Percentiles rank a stretch among this genome's conserved stretches.
These are phyloP conservation scores for Ophiosphaerella korrae DNA, from an alignment of 2,329 filamentous ascomycete species.

Conservation along the genomic window DNA sequence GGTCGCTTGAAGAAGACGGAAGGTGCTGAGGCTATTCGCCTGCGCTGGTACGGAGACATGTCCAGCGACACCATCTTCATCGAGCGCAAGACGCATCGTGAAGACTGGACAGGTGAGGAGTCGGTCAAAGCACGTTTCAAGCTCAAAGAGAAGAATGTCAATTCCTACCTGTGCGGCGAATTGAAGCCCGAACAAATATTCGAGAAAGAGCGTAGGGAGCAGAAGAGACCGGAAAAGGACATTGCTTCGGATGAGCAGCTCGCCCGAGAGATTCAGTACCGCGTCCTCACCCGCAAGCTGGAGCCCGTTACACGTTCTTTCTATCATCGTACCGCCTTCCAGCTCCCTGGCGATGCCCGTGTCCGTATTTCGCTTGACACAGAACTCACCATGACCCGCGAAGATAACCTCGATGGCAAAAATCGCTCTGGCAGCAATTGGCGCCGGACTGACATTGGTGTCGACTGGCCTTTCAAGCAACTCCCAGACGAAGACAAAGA, in stretches of 20 bases:
- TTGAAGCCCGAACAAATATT: conserved; percentile 88
- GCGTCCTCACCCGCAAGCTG: conserved; percentile 83
- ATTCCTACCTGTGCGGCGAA: conserved; percentile 83
- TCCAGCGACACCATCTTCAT: conserved; percentile 93
- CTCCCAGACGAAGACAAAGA: conserved; percentile 83
- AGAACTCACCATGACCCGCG: conserved; percentile 90
- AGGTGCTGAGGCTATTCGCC: conserved; percentile 92
- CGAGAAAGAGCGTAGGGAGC: conserved; percentile 93
- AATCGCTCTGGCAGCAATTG: conserved; percentile 83
- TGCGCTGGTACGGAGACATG: conserved; percentile 98
- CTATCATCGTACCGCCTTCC: conserved; percentile 97
- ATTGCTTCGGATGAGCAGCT: conserved; percentile 90
- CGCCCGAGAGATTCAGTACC: conserved; percentile 91
- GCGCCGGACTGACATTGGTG: conserved; percentile 95
- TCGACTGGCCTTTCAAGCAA: conserved; percentile 93
- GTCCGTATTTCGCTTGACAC: conserved; percentile 97
- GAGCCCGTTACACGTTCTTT: conserved; percentile 92
- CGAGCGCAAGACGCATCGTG: conserved; percentile 95
- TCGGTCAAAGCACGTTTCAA: conserved; percentile 97
- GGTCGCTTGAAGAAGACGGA: conserved; percentile 97
- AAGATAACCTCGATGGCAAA: conserved; percentile 89
- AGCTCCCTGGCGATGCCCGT: conserved; percentile 92
- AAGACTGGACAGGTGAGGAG: conserved; percentile 99
- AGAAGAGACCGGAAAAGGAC: conserved; percentile 89
- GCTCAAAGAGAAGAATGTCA: conserved; percentile 96